Evolutionary conservation across 2,329 filamentous ascomycete genomes (phyloP), one percentile per base, ranked within the genome.

Genomic region (Calcarisporium arbuscula): DNA sequence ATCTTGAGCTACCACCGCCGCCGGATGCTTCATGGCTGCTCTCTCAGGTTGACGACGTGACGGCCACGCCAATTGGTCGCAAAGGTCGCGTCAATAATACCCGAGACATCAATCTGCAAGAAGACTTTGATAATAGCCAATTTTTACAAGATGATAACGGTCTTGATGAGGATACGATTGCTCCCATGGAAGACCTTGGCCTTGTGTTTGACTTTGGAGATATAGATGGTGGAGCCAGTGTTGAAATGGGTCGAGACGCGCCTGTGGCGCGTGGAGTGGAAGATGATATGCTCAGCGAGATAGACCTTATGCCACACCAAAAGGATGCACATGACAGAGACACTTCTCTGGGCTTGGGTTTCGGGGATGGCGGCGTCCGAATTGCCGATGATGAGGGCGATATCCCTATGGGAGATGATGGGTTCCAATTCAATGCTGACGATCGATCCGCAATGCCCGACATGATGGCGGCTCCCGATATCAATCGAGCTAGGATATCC

Each of bases 231-330:
- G 77, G 73, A 21, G 73, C 62, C 15, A 73, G 76, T 40, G 80
- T 95, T 39, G 92, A 98, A 80, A 72, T 87, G 48, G 92, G 90
- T 52, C 84, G 90, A 79, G 82, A 94, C 47, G 89, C 85, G 15
- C 80, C 85, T 5, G 70, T 76, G 12, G 69, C 82, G 17, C 71
- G 76, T 29, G 67, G 77, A 3, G 62, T 81, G 15, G 85, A 85
- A 44, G 80, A 85, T 25, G 79, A 85, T 45, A 75, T 89, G 34
- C 64, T 81, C 40, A 74, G 73, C 42, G 80, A 85, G 38, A 52
- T 81, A 23, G 77, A 81, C 44, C 61, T 77, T 5, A 65, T 72
- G 39, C 56, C 72, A 8, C 68, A 65, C 30, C 63, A 74, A 38
- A 80, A 82, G 47, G 72, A 71, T 19, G 65, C 71, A 36, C 62